These are phyloP conservation scores for Senna siamea DNA, from an alignment of 306 rosid genomes.

Conservation along the genomic window DNA sequence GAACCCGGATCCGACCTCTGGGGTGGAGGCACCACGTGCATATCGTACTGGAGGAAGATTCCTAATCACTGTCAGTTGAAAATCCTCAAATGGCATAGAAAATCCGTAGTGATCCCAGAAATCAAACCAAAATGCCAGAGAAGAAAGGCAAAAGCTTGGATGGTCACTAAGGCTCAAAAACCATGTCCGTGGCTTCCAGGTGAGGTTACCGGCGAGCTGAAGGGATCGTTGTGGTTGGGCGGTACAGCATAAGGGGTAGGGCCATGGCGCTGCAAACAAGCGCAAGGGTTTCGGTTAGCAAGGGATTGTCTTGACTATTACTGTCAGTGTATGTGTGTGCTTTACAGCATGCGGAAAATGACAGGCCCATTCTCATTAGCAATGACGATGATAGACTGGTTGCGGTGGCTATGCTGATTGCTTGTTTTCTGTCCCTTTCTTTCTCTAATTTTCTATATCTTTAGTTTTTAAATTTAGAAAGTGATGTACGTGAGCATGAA, in stretches of 20 bases:
- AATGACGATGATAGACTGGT: slow-evolving; percentile 9
- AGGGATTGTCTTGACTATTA: slow-evolving; percentile 21
- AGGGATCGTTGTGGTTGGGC: slow-evolving; percentile 36
- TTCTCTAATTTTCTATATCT: background rate
- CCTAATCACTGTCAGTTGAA: slow-evolving; percentile 25
- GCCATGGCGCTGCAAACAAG: too few species aligned
- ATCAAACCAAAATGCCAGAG: background rate
- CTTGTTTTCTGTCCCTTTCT: background rate
- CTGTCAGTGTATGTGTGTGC: slow-evolving; percentile 36
- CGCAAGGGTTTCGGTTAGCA: too few species aligned
- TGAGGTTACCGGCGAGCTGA: slow-evolving; percentile 47
- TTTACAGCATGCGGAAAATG: slow-evolving; percentile 41
- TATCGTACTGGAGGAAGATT: slow-evolving; percentile 20
- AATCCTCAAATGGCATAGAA: slow-evolving; percentile 15
- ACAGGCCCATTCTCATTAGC: slow-evolving; percentile 39
- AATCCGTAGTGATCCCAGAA: too few species aligned
- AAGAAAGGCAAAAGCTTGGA: slow-evolving; percentile 41
- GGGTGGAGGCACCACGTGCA: slow-evolving; percentile 98
- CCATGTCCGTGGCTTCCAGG: slow-evolving; percentile 33
- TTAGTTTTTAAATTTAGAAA: too few species aligned
- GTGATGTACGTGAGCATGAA: too few species aligned
- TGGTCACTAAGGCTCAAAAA: slow-evolving; percentile 33
- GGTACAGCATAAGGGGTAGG: too few species aligned
- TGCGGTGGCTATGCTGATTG: background rate
- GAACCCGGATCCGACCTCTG: slow-evolving; percentile 78